phyloP scores from a whole-genome alignment of 2,329 filamentous ascomycete genomes.

The Nigrospora oryzae region DNA sequence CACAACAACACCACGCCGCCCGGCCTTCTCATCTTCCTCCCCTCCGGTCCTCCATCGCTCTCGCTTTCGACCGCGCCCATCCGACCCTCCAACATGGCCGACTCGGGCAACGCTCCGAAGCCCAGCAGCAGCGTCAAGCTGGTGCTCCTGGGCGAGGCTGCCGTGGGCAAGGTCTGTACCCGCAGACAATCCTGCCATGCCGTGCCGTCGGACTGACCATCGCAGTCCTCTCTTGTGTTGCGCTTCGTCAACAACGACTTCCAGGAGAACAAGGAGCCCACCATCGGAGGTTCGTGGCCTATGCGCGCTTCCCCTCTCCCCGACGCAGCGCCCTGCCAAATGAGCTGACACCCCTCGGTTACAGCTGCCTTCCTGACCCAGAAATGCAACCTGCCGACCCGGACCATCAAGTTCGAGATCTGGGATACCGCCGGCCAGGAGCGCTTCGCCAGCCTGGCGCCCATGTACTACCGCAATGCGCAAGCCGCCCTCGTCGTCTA shows the following conservation, averaged over 20 bases:
- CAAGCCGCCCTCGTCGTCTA: slow-evolving; percentile 97
- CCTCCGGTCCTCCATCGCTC: no score
- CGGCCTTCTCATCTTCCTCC: no score
- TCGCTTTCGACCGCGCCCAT: no score
- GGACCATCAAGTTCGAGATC: slow-evolving; percentile 91
- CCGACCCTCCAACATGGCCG: slow-evolving; percentile 49
- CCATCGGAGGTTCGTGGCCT: slow-evolving; percentile 74
- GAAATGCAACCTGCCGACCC: slow-evolving; percentile 91
- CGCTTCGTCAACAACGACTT: slow-evolving; percentile 99
- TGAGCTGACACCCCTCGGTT: neutral
- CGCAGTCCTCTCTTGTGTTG: slow-evolving; percentile 87
- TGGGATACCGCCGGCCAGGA: slow-evolving; percentile 99
- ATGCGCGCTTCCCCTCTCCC: neutral
- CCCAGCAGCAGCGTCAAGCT: slow-evolving; percentile 99
- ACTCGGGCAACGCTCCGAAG: slow-evolving; percentile 69
- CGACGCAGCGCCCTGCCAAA: no score
- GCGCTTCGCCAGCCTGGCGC: slow-evolving; percentile 89
- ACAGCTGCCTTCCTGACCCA: slow-evolving; percentile 94
- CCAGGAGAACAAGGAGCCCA: slow-evolving; percentile 99
- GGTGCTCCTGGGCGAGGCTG: slow-evolving; percentile 92
- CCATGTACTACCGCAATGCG: slow-evolving; percentile 99
- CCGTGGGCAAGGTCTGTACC: slow-evolving; percentile 82
- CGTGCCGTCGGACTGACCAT: slow-evolving; percentile 8
- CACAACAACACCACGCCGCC: no score
- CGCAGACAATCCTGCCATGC: neutral